Evolutionary conservation across 306 rosid species (phyloP).

Genomic region (Lagenaria siceraria): DNA sequence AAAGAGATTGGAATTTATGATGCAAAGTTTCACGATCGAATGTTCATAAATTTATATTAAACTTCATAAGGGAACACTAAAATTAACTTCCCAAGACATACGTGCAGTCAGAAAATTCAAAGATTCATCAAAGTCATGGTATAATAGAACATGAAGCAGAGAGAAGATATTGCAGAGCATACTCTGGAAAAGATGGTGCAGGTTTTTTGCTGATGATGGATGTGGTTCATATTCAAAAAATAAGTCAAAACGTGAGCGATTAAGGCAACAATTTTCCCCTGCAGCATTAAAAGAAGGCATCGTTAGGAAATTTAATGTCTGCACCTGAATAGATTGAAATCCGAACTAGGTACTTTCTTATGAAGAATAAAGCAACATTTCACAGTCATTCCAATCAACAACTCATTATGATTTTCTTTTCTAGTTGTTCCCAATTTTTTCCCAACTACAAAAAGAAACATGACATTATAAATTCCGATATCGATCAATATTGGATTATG

Average conservation of each 20-base stretch:
- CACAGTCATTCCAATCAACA: not conserved
- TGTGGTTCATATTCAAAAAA: constrained; percentile 81
- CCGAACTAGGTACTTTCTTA: not conserved
- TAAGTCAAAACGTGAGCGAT: constrained; percentile 63
- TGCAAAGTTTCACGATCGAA: not conserved
- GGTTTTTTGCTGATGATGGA: constrained; percentile 76
- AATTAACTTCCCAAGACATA: not conserved
- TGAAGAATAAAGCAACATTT: not conserved
- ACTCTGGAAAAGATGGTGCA: constrained; percentile 92
- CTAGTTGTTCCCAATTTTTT: not conserved
- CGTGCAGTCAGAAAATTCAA: not conserved
- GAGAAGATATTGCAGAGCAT: constrained; percentile 23
- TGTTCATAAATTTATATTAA: not conserved
- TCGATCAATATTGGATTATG: not conserved
- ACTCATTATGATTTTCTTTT: not conserved
- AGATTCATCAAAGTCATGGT: not conserved
- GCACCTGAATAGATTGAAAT: not conserved
- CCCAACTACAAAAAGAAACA: not conserved
- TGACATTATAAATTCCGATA: not conserved
- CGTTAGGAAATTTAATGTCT: not conserved
- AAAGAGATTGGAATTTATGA: not conserved
- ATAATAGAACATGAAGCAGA: constrained; percentile 3
- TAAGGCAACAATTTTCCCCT: constrained; percentile 91
- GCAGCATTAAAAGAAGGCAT: constrained; percentile 25
- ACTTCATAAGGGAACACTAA: not conserved